Evolutionary conservation across 179 eudicot genomes (phyloP).

Genomic region (Beta lomatogona): DNA sequence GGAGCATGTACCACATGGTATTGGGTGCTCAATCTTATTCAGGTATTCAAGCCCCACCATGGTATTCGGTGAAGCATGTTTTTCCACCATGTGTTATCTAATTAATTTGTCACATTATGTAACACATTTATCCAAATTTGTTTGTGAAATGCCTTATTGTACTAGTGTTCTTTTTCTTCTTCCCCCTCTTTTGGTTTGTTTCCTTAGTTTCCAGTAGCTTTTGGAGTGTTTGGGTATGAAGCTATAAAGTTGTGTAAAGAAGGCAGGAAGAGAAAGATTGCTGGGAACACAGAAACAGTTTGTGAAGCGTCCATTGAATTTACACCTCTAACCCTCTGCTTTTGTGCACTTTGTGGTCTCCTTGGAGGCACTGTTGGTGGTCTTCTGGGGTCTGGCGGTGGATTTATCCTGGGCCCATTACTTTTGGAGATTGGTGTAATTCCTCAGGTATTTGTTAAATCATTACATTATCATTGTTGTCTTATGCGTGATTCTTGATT

Average conservation of each 20-base stretch:
- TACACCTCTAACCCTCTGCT: conserved; percentile 60
- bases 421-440: conserved; percentile 95
- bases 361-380: conserved; percentile 99
- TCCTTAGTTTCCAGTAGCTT: conserved; percentile 72
- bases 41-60: conserved; percentile 49
- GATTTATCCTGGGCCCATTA: conserved; percentile 90
- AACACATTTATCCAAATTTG: neutral
- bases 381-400: conserved; percentile 94
- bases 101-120: neutral
- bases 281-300: conserved; percentile 65
- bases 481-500: conserved; percentile 1
- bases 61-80: neutral
- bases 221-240: conserved; percentile 68
- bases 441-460: conserved; percentile 66
- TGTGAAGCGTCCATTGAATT: conserved; percentile 89
- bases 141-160: neutral
- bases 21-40: conserved; percentile 72
- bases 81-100: conserved; percentile 9
- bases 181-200: neutral
- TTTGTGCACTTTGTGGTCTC: conserved; percentile 86
- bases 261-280: conserved; percentile 62
- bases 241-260: conserved; percentile 64
- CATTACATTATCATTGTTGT: conserved; percentile 20
- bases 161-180: too few species aligned
- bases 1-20: conserved; percentile 64